These are phyloP conservation scores for Nyssa sinensis DNA, from an alignment of 148 eudicot genomes.

Conservation along the genomic window DNA sequence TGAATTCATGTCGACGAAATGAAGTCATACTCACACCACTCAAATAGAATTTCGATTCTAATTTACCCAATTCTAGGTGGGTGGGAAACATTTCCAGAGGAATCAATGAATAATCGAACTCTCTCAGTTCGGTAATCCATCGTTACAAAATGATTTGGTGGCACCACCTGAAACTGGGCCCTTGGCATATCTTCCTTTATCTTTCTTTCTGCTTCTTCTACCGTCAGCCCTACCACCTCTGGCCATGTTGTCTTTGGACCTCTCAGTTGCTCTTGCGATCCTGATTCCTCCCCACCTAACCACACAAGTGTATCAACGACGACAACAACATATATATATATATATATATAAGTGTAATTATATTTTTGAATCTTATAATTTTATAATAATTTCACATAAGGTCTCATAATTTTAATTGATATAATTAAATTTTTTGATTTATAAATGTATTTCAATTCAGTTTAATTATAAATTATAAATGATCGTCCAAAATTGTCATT, in stretches of 20 bases:
- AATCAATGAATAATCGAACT: slow-evolving; percentile 22
- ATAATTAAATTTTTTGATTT: too few species aligned
- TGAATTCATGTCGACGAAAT: too few species aligned
- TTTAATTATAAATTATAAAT: too few species aligned
- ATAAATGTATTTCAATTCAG: too few species aligned
- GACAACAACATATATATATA: not conserved
- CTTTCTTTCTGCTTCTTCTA: slow-evolving; percentile 16
- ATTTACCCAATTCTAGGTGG: slow-evolving; percentile 19
- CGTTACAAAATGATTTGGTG: slow-evolving; percentile 12
- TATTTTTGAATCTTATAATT: too few species aligned
- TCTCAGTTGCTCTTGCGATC: not conserved
- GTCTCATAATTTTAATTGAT: too few species aligned
- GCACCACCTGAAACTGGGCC: slow-evolving; percentile 14
- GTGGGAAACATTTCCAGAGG: slow-evolving; percentile 7
- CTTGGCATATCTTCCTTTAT: slow-evolving; percentile 18
- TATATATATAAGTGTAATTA: too few species aligned
- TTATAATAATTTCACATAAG: too few species aligned
- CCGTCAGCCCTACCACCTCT: slow-evolving; percentile 18
- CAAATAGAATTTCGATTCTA: too few species aligned
- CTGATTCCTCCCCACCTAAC: not conserved
- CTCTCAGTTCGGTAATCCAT: slow-evolving; percentile 12
- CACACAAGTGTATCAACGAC: not conserved
- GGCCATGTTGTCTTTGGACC: slow-evolving; percentile 14
- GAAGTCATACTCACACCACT: too few species aligned
- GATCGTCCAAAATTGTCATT: too few species aligned